phyloP scores from a whole-genome alignment of 345 rosid species.

The Physaria fendleri region DNA sequence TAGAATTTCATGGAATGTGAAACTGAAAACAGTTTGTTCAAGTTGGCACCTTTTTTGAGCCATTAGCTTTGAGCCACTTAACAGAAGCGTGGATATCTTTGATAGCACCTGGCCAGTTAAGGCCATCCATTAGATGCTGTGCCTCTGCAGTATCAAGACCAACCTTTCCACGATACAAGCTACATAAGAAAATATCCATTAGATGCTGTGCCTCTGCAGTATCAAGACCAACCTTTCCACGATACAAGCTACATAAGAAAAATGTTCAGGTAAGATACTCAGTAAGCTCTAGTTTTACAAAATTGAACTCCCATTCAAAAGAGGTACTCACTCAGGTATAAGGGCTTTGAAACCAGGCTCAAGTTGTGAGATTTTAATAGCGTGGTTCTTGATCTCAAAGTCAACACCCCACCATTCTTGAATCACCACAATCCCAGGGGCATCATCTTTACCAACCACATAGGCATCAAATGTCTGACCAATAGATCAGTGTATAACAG shows the following conservation, averaged over 20 bases:
- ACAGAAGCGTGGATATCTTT: slow-evolving; percentile 83
- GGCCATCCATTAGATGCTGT: slow-evolving; percentile 84
- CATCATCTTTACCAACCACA: slow-evolving; percentile 83
- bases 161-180: slow-evolving; percentile 91
- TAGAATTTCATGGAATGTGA: background rate
- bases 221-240: slow-evolving; percentile 91
- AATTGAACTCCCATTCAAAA: background rate
- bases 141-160: slow-evolving; percentile 91
- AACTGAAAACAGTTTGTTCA: background rate
- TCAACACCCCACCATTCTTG: slow-evolving; percentile 99
- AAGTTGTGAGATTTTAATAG: slow-evolving; percentile 69
- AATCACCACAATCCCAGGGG: slow-evolving; percentile 84
- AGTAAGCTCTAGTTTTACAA: background rate
- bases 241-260: slow-evolving; percentile 50
- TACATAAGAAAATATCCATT: slow-evolving; percentile 47
- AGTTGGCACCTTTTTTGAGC: slow-evolving; percentile 64
- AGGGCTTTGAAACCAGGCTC: slow-evolving; percentile 79
- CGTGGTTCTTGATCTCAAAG: slow-evolving; percentile 91
- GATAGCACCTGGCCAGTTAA: slow-evolving; percentile 93
- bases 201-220: slow-evolving; percentile 92
- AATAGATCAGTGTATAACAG: background rate
- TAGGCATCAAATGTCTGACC: slow-evolving; percentile 81
- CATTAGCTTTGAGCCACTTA: slow-evolving; percentile 86
- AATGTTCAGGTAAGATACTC: background rate
- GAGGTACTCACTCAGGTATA: slow-evolving; percentile 67